Percentiles rank a stretch among this genome's conserved stretches.
Conservation (phyloP, 768 basidiomycete genomes). For the Fomitopsis serialis region DNA sequence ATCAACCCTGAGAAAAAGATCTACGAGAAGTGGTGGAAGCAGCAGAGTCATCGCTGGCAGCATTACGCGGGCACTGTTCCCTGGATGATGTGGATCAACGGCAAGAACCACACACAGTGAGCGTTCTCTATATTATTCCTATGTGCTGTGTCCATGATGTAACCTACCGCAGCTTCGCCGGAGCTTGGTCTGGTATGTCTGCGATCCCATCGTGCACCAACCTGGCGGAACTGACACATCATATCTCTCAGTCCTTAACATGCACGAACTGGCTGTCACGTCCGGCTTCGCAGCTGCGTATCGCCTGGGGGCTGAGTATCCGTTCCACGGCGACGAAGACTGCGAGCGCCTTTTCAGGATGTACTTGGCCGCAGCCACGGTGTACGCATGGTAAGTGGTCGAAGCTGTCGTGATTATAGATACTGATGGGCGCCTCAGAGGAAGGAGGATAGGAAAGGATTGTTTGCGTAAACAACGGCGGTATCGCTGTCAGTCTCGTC, state of each 20-base stretch:
- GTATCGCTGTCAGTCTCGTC: not conserved
- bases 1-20: constrained; percentile 35
- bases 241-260: constrained; percentile 22
- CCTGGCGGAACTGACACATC: not conserved
- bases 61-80: constrained; percentile 33
- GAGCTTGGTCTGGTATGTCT: constrained; percentile 27
- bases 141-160: not conserved
- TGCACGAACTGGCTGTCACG: constrained; percentile 32
- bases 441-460: constrained; percentile 21
- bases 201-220: not conserved
- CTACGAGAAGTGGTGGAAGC: constrained; percentile 48
- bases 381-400: constrained; percentile 17
- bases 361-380: constrained; percentile 25
- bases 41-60: constrained; percentile 47
- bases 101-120: constrained; percentile 28
- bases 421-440: too few species aligned
- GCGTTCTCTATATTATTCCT: not conserved
- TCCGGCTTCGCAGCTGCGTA: constrained; percentile 40
- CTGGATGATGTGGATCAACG: constrained; percentile 35
- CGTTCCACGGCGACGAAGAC: constrained; percentile 25
- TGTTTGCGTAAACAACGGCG: constrained; percentile 8
- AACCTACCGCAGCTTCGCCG: constrained; percentile 17
- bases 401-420: too few species aligned
- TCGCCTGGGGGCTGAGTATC: constrained; percentile 26
- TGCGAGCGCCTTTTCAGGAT: constrained; percentile 25